A percentile compares a stretch with the other conserved stretches of the same genome.
Evolutionary conservation across 345 rosid genomes (phyloP).

Genomic region (Melaleuca alternifolia): DNA sequence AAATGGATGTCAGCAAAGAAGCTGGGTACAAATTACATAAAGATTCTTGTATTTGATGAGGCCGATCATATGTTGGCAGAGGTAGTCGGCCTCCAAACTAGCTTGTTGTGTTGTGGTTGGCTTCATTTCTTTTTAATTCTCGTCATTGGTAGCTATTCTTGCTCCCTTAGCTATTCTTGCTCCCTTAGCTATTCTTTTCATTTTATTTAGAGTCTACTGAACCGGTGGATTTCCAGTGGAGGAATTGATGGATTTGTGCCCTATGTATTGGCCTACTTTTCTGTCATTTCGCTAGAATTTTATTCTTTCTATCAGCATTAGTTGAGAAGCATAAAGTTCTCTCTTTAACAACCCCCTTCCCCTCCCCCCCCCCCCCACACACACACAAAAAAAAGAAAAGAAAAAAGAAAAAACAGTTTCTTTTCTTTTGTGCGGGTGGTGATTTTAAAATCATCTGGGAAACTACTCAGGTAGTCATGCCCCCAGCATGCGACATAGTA

Average conservation of each 20-base stretch:
- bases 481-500: background rate
- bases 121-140: background rate
- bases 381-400: too few relatives aligned
- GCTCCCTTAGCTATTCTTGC: background rate
- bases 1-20: conserved; percentile 61
- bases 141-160: background rate
- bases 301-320: background rate
- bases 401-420: too few relatives aligned
- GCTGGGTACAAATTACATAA: conserved; percentile 34
- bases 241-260: background rate
- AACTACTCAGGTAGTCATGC: background rate
- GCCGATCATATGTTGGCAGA: conserved; percentile 97
- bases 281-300: background rate
- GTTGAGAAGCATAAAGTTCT: background rate
- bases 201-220: background rate
- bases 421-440: background rate
- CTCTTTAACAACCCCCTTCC: background rate
- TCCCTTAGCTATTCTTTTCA: background rate
- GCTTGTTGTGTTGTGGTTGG: background rate
- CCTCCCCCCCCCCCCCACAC: too few relatives aligned
- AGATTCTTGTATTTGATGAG: conserved; percentile 93
- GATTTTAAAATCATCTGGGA: background rate
- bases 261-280: background rate
- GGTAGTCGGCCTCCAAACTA: conserved; percentile 20
- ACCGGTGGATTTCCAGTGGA: background rate